Percentiles rank a stretch among this genome's conserved stretches.
Conservation (phyloP, 345 rosid genomes). For the Gossypium thurberi region DNA sequence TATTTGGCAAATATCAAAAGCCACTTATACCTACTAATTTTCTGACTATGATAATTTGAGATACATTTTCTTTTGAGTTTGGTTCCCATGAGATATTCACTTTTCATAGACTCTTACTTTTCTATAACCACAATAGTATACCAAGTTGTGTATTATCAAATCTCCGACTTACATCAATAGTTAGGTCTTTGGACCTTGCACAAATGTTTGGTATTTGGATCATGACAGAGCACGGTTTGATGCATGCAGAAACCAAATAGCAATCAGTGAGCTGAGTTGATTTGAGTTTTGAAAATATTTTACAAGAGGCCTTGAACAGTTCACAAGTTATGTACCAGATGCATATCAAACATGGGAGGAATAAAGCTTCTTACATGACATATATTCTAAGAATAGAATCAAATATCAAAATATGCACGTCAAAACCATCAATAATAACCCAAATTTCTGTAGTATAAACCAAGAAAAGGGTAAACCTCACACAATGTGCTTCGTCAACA, state of each 20-base stretch:
- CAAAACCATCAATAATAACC: background rate
- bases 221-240: background rate
- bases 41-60: background rate
- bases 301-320: background rate
- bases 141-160: background rate
- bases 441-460: background rate
- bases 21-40: background rate
- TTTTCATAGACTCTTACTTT: background rate
- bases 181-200: background rate
- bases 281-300: background rate
- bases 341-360: background rate
- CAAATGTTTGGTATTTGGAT: background rate
- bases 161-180: background rate
- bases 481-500: constrained; percentile 93
- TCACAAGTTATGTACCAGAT: background rate
- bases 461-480: constrained; percentile 43
- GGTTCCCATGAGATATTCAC: background rate
- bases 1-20: background rate
- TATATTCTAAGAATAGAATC: background rate
- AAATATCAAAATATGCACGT: background rate
- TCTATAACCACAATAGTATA: background rate
- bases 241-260: background rate
- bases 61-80: no score
- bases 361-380: background rate
- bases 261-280: background rate